A percentile compares a stretch with the other conserved stretches of the same genome.
These are phyloP conservation scores for Nematodospora anomalae DNA, from an alignment of 1,139 yeast species.

Conservation along the genomic window DNA sequence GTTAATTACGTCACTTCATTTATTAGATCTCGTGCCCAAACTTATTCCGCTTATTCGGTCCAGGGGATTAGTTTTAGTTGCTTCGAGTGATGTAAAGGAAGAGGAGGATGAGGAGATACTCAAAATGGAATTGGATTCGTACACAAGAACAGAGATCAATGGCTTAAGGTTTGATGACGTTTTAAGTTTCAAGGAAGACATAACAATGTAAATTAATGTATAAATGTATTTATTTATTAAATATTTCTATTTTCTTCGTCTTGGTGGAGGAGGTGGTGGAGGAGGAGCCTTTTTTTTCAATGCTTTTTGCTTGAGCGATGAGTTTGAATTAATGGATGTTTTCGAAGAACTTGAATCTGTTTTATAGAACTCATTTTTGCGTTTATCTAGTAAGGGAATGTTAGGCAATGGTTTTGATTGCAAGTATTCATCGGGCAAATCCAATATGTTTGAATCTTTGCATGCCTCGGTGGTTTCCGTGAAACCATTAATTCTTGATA, in stretches of 20 bases:
- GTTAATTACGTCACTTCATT: slow-evolving; percentile 68
- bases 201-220: slow-evolving; percentile 35
- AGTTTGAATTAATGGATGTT: slow-evolving; percentile 20
- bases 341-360: slow-evolving; percentile 12
- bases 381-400: slow-evolving; percentile 14
- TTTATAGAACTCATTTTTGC: slow-evolving; percentile 4
- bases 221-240: slow-evolving; percentile 1
- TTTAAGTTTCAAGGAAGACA: slow-evolving; percentile 68
- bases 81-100: slow-evolving; percentile 47
- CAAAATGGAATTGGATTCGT: slow-evolving; percentile 42
- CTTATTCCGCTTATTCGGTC: slow-evolving; percentile 74
- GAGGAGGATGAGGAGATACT: slow-evolving; percentile 20
- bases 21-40: slow-evolving; percentile 73
- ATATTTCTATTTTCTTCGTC: slow-evolving; percentile 7
- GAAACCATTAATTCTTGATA: slow-evolving; percentile 9
- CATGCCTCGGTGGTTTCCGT: slow-evolving; percentile 2
- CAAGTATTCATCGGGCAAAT: slow-evolving; percentile 38
- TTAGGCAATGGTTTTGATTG: slow-evolving; percentile 17
- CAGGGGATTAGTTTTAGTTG: slow-evolving; percentile 80
- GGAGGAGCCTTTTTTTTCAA: slow-evolving; percentile 41
- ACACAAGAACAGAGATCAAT: slow-evolving; percentile 60
- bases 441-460: slow-evolving; percentile 25
- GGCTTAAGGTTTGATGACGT: slow-evolving; percentile 70
- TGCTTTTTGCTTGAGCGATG: slow-evolving; percentile 31
- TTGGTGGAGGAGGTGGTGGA: slow-evolving; percentile 37